Percentiles rank a stretch among this genome's conserved stretches.
Conservation (phyloP, 345 rosid species). For the Eucalyptus erythrocorys region DNA sequence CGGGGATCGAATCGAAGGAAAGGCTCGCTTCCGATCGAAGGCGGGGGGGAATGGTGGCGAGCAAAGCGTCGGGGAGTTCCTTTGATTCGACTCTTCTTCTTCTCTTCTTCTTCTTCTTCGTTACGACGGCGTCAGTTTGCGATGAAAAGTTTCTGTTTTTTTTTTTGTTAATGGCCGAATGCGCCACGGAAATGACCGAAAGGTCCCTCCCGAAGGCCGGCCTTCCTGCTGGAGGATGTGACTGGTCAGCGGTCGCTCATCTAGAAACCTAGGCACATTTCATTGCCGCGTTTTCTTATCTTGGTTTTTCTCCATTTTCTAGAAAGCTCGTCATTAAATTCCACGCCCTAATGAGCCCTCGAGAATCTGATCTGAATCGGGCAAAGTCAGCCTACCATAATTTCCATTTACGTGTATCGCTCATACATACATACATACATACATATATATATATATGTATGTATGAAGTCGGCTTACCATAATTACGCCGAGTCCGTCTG, state of each 20-base stretch:
- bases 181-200: neutral
- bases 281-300: neutral
- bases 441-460: no score
- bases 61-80: neutral
- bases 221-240: neutral
- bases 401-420: neutral
- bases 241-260: neutral
- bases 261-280: neutral
- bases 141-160: neutral
- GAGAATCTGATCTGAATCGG: neutral
- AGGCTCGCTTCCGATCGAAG: neutral
- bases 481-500: rapidly evolving
- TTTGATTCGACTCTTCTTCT: neutral
- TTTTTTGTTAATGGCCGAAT: neutral
- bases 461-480: no score
- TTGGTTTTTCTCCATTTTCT: neutral
- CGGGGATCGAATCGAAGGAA: neutral
- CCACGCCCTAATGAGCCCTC: neutral
- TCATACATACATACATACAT: no score
- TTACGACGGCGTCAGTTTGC: neutral
- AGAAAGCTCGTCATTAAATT: neutral
- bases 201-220: neutral
- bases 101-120: neutral
- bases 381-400: neutral
- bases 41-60: neutral